Base-by-base conservation (phyloP, 192 early-diverging fungal species). In the Coemansia sp. region DNA sequence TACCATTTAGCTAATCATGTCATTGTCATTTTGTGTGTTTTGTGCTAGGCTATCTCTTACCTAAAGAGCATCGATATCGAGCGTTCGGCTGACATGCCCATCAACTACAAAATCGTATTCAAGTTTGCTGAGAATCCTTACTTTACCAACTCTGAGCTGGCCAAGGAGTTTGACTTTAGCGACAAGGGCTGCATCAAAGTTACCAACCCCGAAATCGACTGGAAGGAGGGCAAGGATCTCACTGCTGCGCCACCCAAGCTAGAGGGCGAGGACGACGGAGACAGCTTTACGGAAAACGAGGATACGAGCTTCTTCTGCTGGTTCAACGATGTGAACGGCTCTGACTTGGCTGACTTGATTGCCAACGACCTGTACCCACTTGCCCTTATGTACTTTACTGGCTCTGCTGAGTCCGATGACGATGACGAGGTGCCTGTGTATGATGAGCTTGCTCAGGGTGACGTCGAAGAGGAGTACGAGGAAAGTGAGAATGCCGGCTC, bases 301-400 rank as follows among this genome's bases (percentile, higher is more conserved):
- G 73, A 78, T 24, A 57, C 74, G 18, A 78, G 76, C 72, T 83
- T 83, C 63, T 78, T 83, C 42, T 77, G 71, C 65, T 82, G 79
- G 81, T 78, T 78, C 34, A 77, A 60, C 62, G 81, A 83, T 34
- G 72, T 43, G 21, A 83, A 83, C 48, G 81, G 81, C 62, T 76
- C 76, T 9, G 72, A 78, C 9, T 60, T 83, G 28, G 76, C 75
- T 11, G 75, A 78, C 40, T 50, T 78, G 33, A 74, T 78, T 56
- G 81, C 76, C 50, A 78, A 83, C 21, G 76, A 83, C 57, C 38
- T 83, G 59, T 78, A 69, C 60, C 76, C 93, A 35, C 94, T 94
- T 46, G 93, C 95, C 24, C 96, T 97, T 86, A 98, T 97, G 87
- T 88, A 87, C 63, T 98, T 97, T 85, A 93, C 95, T 76, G 89